Base-by-base conservation (phyloP, 495 filamentous ascomycete species). In the Penicillium turbatum region DNA sequence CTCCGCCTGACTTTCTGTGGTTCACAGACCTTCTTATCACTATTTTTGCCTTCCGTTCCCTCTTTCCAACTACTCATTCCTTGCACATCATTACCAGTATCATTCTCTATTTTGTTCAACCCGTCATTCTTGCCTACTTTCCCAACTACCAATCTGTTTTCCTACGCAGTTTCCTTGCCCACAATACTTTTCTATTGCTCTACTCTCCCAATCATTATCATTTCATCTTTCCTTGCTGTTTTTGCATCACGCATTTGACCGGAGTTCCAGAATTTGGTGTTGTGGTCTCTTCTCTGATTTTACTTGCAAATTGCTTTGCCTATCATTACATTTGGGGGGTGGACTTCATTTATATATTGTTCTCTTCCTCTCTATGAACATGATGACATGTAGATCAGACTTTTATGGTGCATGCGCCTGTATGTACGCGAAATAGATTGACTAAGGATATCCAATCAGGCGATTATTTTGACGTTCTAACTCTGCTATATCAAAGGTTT, bases 201-300 rank as follows among this genome's bases (percentile, higher is more conserved):
- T n/a, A n/a, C n/a, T 4, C 29, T 32, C 32, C 35, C 13, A 36
- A 43, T 26, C 29, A 24, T 48, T 29, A 38, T 42, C 37, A 8
- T 55, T 43, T 10, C 12, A 24, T 16, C 24, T 47, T 17, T 48
- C 31, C 21, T 41, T 15, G 6, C 12, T 53, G 47, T 8, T 38
- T 16, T 53, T 57, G 56, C 59, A 65, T 62, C 49, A 40, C 58
- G 56, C 59, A 65, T 64, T 55, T 48, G 42, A 60, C 54, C 53
- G 61, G 57, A 64, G 61, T 64, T 61, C 27, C 61, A 57, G 42
- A 56, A 24, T 24, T 51, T 57, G 52, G 61, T 44, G 58, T 49
- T 43, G 35, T 32, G 46, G 51, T 37, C 30, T 44, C 40, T 40
- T 57, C 32, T 40, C 35, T 31, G 37, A 29, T 55, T 52, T 57